Percentiles rank a stretch among this genome's conserved stretches.
phyloP scores from a whole-genome alignment of 805 yeast genomes.

The Scheffersomyces stipitis region DNA sequence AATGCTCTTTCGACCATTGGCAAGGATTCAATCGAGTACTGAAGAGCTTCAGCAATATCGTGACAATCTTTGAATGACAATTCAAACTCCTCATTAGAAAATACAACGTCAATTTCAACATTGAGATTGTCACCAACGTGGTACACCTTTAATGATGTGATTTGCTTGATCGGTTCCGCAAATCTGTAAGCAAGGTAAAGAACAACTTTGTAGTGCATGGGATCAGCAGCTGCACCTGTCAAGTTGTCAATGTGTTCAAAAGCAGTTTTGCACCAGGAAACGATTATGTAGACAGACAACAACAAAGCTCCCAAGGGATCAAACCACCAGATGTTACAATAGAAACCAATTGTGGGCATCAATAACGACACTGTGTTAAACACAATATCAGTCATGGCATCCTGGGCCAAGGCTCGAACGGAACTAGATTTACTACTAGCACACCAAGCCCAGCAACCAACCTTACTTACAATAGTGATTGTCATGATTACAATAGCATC shows the following conservation, averaged over 20 bases:
- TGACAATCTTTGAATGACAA: constrained; percentile 65
- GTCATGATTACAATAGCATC: constrained; percentile 62
- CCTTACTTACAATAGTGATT: constrained; percentile 58
- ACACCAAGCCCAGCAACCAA: constrained; percentile 66
- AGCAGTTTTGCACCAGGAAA: constrained; percentile 64
- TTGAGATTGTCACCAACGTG: constrained; percentile 77
- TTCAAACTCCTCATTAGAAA: constrained; percentile 41
- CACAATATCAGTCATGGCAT: constrained; percentile 74
- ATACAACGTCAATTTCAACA: constrained; percentile 74
- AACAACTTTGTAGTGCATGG: constrained; percentile 62
- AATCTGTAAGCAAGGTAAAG: constrained; percentile 68
- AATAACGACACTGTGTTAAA: constrained; percentile 70
- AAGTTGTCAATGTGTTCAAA: constrained; percentile 72
- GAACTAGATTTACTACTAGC: constrained; percentile 59
- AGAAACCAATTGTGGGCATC: constrained; percentile 63
- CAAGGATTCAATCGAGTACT: constrained; percentile 74
- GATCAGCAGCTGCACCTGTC: constrained; percentile 70
- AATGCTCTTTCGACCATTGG: constrained; percentile 79
- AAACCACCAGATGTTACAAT: constrained; percentile 61
- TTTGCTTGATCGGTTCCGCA: constrained; percentile 61
- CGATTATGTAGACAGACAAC: constrained; percentile 60
- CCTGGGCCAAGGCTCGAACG: constrained; percentile 78
- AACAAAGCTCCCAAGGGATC: constrained; percentile 73
- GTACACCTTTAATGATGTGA: constrained; percentile 68
- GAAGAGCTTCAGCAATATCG: constrained; percentile 79